Conservation (phyloP, 495 filamentous ascomycete species). For the Saxophila tyrrhenica region DNA sequence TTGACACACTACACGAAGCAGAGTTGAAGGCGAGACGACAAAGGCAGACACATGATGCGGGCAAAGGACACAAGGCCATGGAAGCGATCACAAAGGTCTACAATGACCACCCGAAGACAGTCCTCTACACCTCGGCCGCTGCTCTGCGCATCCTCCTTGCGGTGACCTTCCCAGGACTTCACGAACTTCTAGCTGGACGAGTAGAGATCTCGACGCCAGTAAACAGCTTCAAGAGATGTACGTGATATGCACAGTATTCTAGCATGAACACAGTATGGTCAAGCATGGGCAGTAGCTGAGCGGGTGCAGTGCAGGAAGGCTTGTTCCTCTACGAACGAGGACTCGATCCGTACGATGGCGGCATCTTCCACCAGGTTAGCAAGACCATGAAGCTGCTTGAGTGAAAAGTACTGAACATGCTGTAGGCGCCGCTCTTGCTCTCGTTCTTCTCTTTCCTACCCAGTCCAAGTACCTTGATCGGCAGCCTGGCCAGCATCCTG, state of each 20-base stretch:
- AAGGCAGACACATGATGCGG: neutral
- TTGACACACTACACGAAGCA: neutral
- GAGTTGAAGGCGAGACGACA: no score
- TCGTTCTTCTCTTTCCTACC: slow-evolving; percentile 84
- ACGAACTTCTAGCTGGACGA: slow-evolving; percentile 74
- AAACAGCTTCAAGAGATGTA: slow-evolving; percentile 94
- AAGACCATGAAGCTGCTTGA: no score
- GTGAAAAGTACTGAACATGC: neutral
- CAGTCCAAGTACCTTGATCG: slow-evolving; percentile 3
- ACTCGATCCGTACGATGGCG: slow-evolving; percentile 94
- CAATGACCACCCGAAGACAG: slow-evolving; percentile 56
- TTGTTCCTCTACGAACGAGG: slow-evolving; percentile 92
- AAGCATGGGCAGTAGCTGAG: slow-evolving; percentile 1
- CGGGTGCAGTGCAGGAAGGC: slow-evolving; percentile 72
- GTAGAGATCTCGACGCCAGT: slow-evolving; percentile 96
- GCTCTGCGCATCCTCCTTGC: slow-evolving; percentile 71
- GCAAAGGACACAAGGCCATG: slow-evolving; percentile 3
- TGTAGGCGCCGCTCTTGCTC: slow-evolving; percentile 74
- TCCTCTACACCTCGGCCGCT: slow-evolving; percentile 65
- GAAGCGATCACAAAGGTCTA: slow-evolving; percentile 12
- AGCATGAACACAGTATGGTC: no score
- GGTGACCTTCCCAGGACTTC: slow-evolving; percentile 68
- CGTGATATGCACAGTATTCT: slow-evolving; percentile 22
- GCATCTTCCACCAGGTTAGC: slow-evolving; percentile 82
- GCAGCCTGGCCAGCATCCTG: slow-evolving; percentile 46